phyloP scores from a whole-genome alignment of 2,329 filamentous ascomycete species.

The Verticillium nubilum region DNA sequence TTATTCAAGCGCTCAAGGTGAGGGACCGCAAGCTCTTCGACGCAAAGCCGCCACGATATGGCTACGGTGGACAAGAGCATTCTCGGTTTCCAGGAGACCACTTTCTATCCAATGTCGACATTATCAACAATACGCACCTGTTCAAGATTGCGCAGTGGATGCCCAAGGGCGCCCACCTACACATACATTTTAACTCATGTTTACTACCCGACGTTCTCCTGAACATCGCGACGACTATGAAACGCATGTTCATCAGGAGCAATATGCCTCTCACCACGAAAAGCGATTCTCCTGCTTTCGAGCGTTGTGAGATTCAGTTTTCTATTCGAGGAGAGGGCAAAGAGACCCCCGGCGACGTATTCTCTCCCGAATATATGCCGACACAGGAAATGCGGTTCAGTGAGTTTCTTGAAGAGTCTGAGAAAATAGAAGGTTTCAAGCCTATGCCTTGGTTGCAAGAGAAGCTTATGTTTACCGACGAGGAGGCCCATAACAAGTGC shows the following conservation, averaged over 20 bases:
- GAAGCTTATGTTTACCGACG: conserved; percentile 58
- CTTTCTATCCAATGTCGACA: conserved; percentile 49
- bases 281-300: conserved; percentile 21
- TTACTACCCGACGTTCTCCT: conserved; percentile 57
- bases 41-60: conserved; percentile 21
- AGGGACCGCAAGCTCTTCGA: conserved; percentile 33
- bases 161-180: conserved; percentile 69
- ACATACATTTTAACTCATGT: conserved; percentile 76
- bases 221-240: conserved; percentile 45
- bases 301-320: conserved; percentile 57
- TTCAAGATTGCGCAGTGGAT: conserved; percentile 51
- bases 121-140: conserved; percentile 51
- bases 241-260: conserved; percentile 66
- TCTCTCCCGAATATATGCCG: conserved; percentile 40
- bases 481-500: conserved; percentile 49
- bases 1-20: conserved; percentile 31
- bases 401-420: conserved; percentile 33
- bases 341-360: conserved; percentile 36
- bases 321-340: conserved; percentile 34
- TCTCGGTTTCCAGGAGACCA: conserved; percentile 46
- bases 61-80: conserved; percentile 38
- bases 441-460: conserved; percentile 49
- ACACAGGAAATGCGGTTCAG: conserved; percentile 37
- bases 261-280: conserved; percentile 34
- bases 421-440: conserved; percentile 16